Base-by-base conservation (phyloP, 2,329 filamentous ascomycete genomes). In the Reticulascus tulasneorum region DNA sequence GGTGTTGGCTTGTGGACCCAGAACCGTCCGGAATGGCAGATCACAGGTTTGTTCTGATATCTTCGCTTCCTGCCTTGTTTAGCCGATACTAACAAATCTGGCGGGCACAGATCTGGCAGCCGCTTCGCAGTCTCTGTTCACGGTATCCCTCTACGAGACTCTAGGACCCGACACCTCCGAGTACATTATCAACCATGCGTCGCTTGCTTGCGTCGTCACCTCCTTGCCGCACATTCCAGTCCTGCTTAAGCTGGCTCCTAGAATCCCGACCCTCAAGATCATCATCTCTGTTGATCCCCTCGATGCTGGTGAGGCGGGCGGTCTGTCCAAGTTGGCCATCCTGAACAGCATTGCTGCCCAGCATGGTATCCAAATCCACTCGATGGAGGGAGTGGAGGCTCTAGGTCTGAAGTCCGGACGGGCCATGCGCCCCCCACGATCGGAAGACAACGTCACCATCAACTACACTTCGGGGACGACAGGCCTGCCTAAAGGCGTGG, bases 71-170 rank as follows among this genome's bases (percentile, higher is more conserved):
- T 7, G 16, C 21, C n/a, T 15, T 13, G 17, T 9, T 20, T 4
- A 27, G 9, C 18, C 16, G 17, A 20, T 20, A 17, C 31, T 42
- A 26, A 37, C 29, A 17, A 28, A 18, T 20, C 12, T 19, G 11
- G 7, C 16, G 23, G 15, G n/a, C n/a, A 4, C 39, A 87, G 91
- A 97, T 69, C 68, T 97, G 54, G 93, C 79, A 24, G 82, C 86
- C 57, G 80, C 86, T 66, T 93, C 89, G 10, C 93, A 97, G 62
- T 79, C 84, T 7, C 77, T 97, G 20, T 97, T 75, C 64, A 86
- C 84, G 16, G 89, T 98, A 37, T 95, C 91, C 6, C 82, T 98
- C 33, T 98, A 98, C 69, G 93, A 97, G 62, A 96, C 91, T 10
- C 77, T 98, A 6, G 91, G 91, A 9, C 84, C 91, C 10, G 87